Evolutionary conservation across 441 rosid genomes (phyloP), one percentile per base, ranked within the genome.

Genomic region (Gossypium davidsonii): DNA sequence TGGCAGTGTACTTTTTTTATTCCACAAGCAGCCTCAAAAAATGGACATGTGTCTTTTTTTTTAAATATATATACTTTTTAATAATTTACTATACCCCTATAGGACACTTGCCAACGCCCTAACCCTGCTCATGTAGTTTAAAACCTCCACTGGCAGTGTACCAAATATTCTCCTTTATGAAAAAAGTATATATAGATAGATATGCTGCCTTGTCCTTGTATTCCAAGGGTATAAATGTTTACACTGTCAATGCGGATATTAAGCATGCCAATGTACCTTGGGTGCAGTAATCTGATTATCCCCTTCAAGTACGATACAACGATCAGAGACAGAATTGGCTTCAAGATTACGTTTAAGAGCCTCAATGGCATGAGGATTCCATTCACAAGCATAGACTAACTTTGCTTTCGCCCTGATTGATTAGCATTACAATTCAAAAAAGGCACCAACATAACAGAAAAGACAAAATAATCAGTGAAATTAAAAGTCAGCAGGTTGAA

Each of bases 331-430:
- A 34, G 79, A 85, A 83, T 94, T 94, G 77, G 83, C 87, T 72
- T 80, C 83, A 66, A 94, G 85, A 70, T 92, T 94, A 64, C 55
- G 85, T 66, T 79, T 79, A 55, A 94, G 93, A 1, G 98, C 98
- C 83, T 88, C 93, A 74, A 91, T 77, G 70, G 98, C 98, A 86
- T 86, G 88, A 39, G 85, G 92, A 83, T 94, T 94, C 99, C 97
- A 92, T 79, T 94, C 99, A 80, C 98, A 91, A 76, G 99, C 94
- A 87, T 88, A 92, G 59, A 91, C 98, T 61, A 86, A 64, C 80
- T 82, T 90, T 72, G 97, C 99, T 80, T 85, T 83, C 72, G 97
- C 97, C 90, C 99, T 94, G 76, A 75, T 77, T 72, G 78, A 72
- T 10, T 8, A 60, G 63, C 73, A 44, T 73, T 18, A 65, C 63